Evolutionary conservation across 148 eudicot species (phyloP).

Genomic region (Vaccinium corymbosum): DNA sequence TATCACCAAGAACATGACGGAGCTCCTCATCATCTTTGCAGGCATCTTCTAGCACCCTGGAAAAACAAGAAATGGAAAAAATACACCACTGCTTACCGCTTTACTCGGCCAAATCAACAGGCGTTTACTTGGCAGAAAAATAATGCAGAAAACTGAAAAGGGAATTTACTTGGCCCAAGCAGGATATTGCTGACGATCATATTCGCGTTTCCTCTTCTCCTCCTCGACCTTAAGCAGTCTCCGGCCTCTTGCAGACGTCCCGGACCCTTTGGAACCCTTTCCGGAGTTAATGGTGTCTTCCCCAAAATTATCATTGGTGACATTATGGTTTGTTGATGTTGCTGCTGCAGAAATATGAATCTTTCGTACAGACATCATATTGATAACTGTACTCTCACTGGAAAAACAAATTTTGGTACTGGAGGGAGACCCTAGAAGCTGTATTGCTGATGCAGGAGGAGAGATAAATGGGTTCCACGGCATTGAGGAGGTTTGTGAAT

Average conservation of each 20-base stretch:
- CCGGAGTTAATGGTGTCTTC: not conserved
- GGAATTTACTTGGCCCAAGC: constrained; percentile 78
- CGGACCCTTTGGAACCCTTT: constrained; percentile 59
- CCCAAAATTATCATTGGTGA: not conserved
- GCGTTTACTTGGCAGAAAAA: too few relatives aligned
- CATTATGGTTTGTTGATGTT: not conserved
- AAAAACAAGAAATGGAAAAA: constrained; percentile 4
- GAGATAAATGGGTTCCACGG: constrained; percentile 12
- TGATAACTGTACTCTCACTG: not conserved
- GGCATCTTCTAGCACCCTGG: constrained; percentile 91
- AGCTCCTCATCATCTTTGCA: constrained; percentile 82
- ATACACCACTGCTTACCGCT: not conserved
- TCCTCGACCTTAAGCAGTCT: constrained; percentile 73
- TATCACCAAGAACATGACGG: constrained; percentile 86
- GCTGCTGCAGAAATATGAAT: constrained; percentile 6
- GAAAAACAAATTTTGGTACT: not conserved
- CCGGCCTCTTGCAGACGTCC: constrained; percentile 83
- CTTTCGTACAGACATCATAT: not conserved
- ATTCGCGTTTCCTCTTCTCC: constrained; percentile 70
- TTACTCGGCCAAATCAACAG: not conserved
- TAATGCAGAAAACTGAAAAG: not conserved
- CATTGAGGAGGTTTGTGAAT: not conserved
- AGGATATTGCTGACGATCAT: constrained; percentile 68
- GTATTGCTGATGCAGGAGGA: not conserved
- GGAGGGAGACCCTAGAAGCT: not conserved